phyloP scores from a whole-genome alignment of 2,329 filamentous ascomycete species.

The Fusarium vanettenii region DNA sequence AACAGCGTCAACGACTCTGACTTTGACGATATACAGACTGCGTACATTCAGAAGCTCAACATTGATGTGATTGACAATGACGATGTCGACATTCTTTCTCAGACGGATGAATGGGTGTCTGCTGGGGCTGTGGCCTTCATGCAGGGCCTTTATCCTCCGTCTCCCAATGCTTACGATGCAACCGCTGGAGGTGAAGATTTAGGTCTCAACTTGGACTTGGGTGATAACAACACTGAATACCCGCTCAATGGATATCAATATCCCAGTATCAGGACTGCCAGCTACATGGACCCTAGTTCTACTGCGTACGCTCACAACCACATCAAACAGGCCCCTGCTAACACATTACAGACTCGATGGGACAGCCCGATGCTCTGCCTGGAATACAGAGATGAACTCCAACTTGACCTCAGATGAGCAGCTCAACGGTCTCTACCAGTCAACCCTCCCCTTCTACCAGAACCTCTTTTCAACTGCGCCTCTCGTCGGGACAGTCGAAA shows the following conservation, averaged over 20 bases:
- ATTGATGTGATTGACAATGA: conserved; percentile 59
- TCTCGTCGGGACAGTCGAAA: conserved; percentile 52
- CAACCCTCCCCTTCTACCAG: conserved; percentile 56
- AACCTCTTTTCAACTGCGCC: conserved; percentile 52
- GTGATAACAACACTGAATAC: conserved; percentile 65
- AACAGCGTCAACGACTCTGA: conserved; percentile 37
- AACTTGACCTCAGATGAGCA: conserved; percentile 41
- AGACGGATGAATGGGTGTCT: conserved; percentile 62
- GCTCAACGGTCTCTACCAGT: conserved; percentile 41
- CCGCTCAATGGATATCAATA: conserved; percentile 86
- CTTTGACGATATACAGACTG: conserved; percentile 41
- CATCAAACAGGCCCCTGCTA: background rate
- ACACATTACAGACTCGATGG: conserved; percentile 51
- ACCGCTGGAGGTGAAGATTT: conserved; percentile 49
- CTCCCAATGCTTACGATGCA: conserved; percentile 51
- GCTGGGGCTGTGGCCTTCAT: conserved; percentile 81
- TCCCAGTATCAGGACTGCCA: conserved; percentile 71
- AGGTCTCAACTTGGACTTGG: conserved; percentile 52
- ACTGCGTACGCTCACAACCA: conserved; percentile 53
- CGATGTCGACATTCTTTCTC: conserved; percentile 58
- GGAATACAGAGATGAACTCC: conserved; percentile 46
- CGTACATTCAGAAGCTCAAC: conserved; percentile 57
- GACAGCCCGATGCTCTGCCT: conserved; percentile 52
- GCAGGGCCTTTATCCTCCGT: conserved; percentile 86
- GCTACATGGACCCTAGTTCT: conserved; percentile 56